Percentiles rank a stretch among this genome's conserved stretches.
Evolutionary conservation across 192 early-diverging fungal species (phyloP).

Genomic region (Linnemannia hyalina): DNA sequence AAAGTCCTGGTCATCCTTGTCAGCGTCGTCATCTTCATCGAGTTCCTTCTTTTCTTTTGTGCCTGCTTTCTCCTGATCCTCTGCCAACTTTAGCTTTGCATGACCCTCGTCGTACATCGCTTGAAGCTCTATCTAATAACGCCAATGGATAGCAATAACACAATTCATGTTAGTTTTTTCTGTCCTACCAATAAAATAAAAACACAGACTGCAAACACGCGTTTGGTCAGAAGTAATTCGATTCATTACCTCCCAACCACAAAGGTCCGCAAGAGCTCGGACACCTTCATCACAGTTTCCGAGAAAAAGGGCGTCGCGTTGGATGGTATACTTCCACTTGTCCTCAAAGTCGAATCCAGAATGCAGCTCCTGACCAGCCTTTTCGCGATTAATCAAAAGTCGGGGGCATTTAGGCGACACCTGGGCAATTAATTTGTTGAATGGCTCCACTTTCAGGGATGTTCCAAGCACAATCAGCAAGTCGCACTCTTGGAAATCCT

Average conservation of each 20-base stretch:
- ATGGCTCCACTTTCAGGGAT: constrained; percentile 90
- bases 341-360: constrained; percentile 90
- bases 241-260: constrained; percentile 78
- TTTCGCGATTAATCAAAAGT: constrained; percentile 91
- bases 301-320: constrained; percentile 83
- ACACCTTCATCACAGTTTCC: constrained; percentile 92
- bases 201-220: background rate
- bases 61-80: constrained; percentile 6
- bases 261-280: constrained; percentile 71
- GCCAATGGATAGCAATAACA: background rate
- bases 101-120: constrained; percentile 45
- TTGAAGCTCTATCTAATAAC: constrained; percentile 37
- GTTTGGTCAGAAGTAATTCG: background rate
- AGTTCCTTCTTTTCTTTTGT: background rate
- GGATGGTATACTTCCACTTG: constrained; percentile 62
- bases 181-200: background rate
- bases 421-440: constrained; percentile 80
- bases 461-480: constrained; percentile 96
- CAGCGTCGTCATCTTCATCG: constrained; percentile 29
- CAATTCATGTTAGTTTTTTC: background rate
- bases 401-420: constrained; percentile 79
- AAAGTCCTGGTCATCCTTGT: constrained; percentile 23
- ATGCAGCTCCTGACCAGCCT: constrained; percentile 73
- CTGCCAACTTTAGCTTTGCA: constrained; percentile 13
- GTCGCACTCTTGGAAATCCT: constrained; percentile 86